These are phyloP conservation scores for Monoraphidium neglectum DNA, from an alignment of 139 green algal genomes.

Conservation along the genomic window DNA sequence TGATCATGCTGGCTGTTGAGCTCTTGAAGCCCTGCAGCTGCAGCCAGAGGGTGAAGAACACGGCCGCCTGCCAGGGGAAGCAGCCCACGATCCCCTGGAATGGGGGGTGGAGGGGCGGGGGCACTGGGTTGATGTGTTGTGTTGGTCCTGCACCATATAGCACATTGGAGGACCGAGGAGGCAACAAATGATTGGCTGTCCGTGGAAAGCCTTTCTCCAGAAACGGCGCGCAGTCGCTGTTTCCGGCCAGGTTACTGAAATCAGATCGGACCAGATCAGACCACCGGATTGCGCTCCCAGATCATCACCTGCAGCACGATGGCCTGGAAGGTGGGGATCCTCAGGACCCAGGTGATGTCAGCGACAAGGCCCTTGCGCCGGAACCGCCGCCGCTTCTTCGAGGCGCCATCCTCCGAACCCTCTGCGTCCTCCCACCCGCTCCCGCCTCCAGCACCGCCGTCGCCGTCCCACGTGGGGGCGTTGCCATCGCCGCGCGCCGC, in stretches of 20 bases:
- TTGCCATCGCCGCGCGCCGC: no score
- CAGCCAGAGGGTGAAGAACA: constrained; percentile 85
- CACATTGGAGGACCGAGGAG: no score
- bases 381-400: no score
- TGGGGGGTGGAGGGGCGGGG: not conserved
- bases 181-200: no score
- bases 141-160: no score
- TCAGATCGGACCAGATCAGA: no score
- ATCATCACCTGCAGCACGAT: constrained; percentile 24
- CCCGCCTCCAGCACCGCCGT: not conserved
- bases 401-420: not conserved
- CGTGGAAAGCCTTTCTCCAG: no score
- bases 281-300: no score
- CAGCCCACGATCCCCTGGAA: constrained; percentile 84
- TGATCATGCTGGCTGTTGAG: constrained; percentile 42
- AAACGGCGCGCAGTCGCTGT: no score
- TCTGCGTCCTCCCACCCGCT: not conserved
- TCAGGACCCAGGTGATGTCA: constrained; percentile 38
- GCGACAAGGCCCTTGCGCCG: constrained; percentile 7
- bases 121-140: no score
- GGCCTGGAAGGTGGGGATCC: constrained; percentile 48
- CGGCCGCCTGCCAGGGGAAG: constrained; percentile 88
- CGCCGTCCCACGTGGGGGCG: no score
- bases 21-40: constrained; percentile 86
- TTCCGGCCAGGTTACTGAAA: no score